Evolutionary conservation across 257 asterid species (phyloP), one percentile per base, ranked within the genome.

Genomic region (Verbena officinalis): DNA sequence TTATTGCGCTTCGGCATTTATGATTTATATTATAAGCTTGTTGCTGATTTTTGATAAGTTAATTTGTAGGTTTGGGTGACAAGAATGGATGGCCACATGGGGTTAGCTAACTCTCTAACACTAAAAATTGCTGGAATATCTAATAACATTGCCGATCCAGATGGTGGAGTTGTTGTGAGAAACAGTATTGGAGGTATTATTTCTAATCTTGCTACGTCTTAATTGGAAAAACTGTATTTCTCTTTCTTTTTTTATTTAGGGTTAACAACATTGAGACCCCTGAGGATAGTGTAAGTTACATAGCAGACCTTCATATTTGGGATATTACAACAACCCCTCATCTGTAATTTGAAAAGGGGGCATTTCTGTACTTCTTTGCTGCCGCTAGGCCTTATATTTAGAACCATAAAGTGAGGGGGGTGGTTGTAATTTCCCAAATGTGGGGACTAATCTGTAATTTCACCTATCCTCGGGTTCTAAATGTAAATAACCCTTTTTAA

Each of bases 71-170:
- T 93, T 30, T 93, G 97, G 97, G 67, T 93, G 64, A 42, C 84
- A 50, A 86, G 99, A 83, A 86, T 81, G 87, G 99, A 93, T 87
- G 99, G 99, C 54, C 99, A 93, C 77, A 90, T 93, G 96, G 97
- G 97, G 68, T 80, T 93, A 78, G 97, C 97, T 44, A 93, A 93
- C 81, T 73, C 95, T n/a, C 45, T 78, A 61, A 95, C 99, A 34
- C 89, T 93, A 55, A 83, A 77, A 22, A 12, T 84, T 77, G 96
- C 96, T 36, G 85, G 91, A 65, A 71, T 90, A 77, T 74, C 80
- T 58, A 76, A 68, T 68, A 39, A 62, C 77, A 87, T 91, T 21
- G 61, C 50, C 67, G 89, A 81, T 71, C 87, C 90, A 54, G 84
- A 77, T 58, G 96, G 96, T 70, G 99, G 99, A 72, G 62, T 78